Conservation (phyloP, 805 yeast genomes). For the Candida dajiaensis region DNA sequence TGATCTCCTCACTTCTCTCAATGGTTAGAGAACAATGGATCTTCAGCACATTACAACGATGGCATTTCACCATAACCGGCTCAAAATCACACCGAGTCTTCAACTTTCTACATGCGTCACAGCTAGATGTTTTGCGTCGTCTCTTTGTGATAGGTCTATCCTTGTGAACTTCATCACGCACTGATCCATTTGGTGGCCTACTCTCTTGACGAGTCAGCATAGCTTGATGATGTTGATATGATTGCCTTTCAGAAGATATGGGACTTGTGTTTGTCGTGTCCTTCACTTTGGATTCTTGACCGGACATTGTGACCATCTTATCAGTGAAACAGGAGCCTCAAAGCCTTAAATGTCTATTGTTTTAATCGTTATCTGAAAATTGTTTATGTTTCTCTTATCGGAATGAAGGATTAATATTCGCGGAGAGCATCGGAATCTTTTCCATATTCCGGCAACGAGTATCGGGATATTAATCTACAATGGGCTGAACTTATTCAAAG, state of each 20-base stretch:
- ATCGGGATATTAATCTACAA: too few relatives aligned
- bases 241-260: background rate
- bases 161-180: background rate
- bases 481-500: too few relatives aligned
- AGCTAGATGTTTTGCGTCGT: conserved; percentile 37
- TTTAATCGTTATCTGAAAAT: background rate
- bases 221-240: background rate
- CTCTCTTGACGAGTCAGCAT: conserved; percentile 3
- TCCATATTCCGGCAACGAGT: too few relatives aligned
- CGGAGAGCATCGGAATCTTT: too few relatives aligned
- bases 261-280: background rate
- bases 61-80: conserved; percentile 38
- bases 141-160: conserved; percentile 21
- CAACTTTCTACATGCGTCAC: conserved; percentile 46
- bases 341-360: too few relatives aligned
- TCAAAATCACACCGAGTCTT: conserved; percentile 55
- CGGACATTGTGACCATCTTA: too few relatives aligned
- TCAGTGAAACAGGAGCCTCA: too few relatives aligned
- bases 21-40: conserved; percentile 42
- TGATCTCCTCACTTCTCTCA: conserved; percentile 24
- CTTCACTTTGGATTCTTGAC: background rate
- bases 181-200: background rate
- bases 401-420: too few relatives aligned
- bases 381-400: too few relatives aligned
- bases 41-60: conserved; percentile 43